Base-by-base conservation (phyloP, 345 rosid species). In the Eucalyptus sp. region DNA sequence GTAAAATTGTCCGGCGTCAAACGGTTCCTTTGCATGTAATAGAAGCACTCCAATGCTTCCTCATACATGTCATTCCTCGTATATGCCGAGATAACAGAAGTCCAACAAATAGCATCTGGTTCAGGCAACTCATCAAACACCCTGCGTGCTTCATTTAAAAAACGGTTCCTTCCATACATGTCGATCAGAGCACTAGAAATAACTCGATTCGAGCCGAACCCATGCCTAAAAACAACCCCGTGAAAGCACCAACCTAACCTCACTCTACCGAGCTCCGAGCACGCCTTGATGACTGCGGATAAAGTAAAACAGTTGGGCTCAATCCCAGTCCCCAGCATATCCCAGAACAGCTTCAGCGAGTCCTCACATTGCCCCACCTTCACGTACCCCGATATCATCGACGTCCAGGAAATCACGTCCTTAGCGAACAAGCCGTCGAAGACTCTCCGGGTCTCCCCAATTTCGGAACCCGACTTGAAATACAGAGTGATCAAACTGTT, bases 371-470 rank as follows among this genome's bases (percentile, higher is more conserved):
- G 93, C 54, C 92, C 94, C 81, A 90, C 91, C 84, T 44, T 88
- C 79, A 93, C 91, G 90, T 95, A 97, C 51, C 97, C 96, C 25
- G 98, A 94, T 89, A 97, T 93, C 97, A 97, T 95, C 13, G 98
- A 95, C 79, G 95, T 95, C 98, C 99, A 97, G 4, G 99, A 95
- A 83, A 96, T 93, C 27, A 90, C 96, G 88, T 97, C 99, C 90
- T 95, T 95, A 4, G 89, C 87, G 89, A 91, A 90, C 89, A 93
- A 89, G 15, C 96, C 95, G 71, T 96, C 94, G 88, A 97, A 97
- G 76, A 94, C 94, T 50, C 93, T 94, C 90, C 94, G 91, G 31
- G 97, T 94, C 81, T 95, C 95, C 16, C 76, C 90, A 90, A 96
- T 92, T 90, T 93, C 93, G 48, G 92, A 81, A 29, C 96, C 93